A percentile compares a stretch with the other conserved stretches of the same genome.
Evolutionary conservation across 768 basidiomycete species (phyloP).

Genomic region (Naganishia friedmannii): DNA sequence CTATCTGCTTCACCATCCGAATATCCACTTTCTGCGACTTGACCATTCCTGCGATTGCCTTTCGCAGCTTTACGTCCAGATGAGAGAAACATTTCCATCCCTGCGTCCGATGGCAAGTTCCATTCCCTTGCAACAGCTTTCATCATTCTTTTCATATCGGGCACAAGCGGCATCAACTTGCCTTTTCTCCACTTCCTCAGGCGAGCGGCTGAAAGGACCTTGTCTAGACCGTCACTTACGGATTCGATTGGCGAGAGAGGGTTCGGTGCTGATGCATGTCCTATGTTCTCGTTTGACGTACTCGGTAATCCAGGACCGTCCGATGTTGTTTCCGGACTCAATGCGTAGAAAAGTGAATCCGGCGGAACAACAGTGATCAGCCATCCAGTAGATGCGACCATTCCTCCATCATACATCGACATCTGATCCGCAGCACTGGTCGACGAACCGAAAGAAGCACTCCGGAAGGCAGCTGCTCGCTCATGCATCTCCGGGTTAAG

Average conservation of each 20-base stretch:
- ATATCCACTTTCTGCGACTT: background rate
- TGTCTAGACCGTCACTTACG: background rate
- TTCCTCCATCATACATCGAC: slow-evolving; percentile 3
- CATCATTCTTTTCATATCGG: slow-evolving; percentile 25
- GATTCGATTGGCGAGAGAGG: background rate
- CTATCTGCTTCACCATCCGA: slow-evolving; percentile 14
- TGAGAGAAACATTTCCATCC: slow-evolving; percentile 28
- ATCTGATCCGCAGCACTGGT: background rate
- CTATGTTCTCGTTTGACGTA: background rate
- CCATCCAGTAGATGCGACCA: slow-evolving; percentile 20
- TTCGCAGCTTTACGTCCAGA: background rate
- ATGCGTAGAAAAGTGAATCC: slow-evolving; percentile 14
- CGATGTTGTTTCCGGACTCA: background rate
- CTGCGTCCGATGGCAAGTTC: slow-evolving; percentile 25
- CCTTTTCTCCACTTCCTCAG: slow-evolving; percentile 26
- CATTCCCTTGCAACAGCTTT: slow-evolving; percentile 25
- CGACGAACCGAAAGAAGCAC: background rate
- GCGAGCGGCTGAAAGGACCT: slow-evolving; percentile 3
- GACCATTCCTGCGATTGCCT: background rate
- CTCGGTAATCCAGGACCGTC: too few relatives aligned
- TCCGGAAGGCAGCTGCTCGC: background rate
- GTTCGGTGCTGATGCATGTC: background rate
- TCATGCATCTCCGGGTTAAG: background rate
- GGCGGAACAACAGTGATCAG: slow-evolving; percentile 29
- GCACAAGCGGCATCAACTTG: slow-evolving; percentile 23